Base-by-base conservation (phyloP, 1,139 yeast species). In the Lodderomyces margitis region DNA sequence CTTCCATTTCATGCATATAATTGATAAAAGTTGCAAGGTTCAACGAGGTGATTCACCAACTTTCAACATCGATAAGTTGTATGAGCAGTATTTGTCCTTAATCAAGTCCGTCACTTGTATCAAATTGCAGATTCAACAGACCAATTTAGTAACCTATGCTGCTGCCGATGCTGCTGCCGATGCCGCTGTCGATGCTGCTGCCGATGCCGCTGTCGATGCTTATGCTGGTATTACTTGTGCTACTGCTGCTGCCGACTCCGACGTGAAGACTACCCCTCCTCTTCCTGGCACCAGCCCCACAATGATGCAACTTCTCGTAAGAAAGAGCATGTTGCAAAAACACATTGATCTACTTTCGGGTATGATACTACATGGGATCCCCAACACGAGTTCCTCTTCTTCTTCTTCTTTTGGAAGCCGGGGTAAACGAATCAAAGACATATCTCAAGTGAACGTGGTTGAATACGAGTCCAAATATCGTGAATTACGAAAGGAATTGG, bases 1-100 rank as follows among this genome's bases (percentile, higher is more conserved):
- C 4, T 11, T 2, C 24, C 23, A 20, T 24, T 21, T 34, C 17
- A 34, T 15, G 12, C 5, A 8, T 12, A 12, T 34, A 21, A 21
- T 34, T 17, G 3, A 9, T 4, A 21, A 34, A 21, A 34, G 36
- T 17, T 39, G 38, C 21, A 23, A 28, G 19, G 38, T 34, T 10
- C 41, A 39, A 30, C 30, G 21, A 16, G 38, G 41, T 9, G 33
- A 30, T 9, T 12, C 23, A 12, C 36, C 38, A n/a, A 38, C 41
- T 10, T 39, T 34, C 24, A 34, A 39, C 14, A 25, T 33, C 4
- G 33, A 39, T 30, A 25, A 34, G 15, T 23, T 39, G 30, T 39
- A 27, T 30, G 21, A 34, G 23, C 15, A 34, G 15, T 34, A 39
- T 17, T 33, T 20, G 12, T 15, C 10, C 4, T 19, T 31, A 14